Percentiles rank a stretch among this genome's conserved stretches.
Conservation (phyloP, 192 early-diverging fungal species). For the Spizellomyces sp. region DNA sequence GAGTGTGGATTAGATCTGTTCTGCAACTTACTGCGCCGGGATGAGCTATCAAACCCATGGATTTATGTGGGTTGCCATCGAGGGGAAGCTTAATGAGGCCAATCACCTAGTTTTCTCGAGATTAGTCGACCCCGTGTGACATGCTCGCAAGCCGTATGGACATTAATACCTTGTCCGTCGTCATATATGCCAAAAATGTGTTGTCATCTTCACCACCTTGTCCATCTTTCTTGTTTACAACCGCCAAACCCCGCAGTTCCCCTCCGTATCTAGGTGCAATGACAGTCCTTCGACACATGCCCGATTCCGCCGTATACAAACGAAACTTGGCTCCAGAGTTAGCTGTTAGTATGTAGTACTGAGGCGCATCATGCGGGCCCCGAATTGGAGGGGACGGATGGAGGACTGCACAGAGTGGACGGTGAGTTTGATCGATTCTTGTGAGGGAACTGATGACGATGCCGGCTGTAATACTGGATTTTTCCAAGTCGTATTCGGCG, state of each 20-base stretch:
- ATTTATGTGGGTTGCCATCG: constrained; percentile 59
- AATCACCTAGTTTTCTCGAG: constrained; percentile 36
- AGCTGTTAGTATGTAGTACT: constrained; percentile 47
- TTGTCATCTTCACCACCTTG: neutral
- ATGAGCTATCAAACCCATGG: constrained; percentile 59
- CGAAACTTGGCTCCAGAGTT: constrained; percentile 51
- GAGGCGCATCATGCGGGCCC: constrained; percentile 22
- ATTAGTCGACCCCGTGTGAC: too few relatives aligned
- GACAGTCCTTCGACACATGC: constrained; percentile 55
- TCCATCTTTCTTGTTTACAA: constrained; percentile 18
- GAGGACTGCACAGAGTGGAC: constrained; percentile 44
- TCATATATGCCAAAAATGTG: too few relatives aligned
- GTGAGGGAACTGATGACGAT: constrained; percentile 38
- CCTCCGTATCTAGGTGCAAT: constrained; percentile 61
- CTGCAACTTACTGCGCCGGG: constrained; percentile 45
- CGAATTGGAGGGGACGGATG: constrained; percentile 31
- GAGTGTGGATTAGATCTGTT: neutral
- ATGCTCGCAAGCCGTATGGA: too few relatives aligned
- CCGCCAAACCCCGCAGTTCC: constrained; percentile 6
- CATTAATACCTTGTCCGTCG: constrained; percentile 44
- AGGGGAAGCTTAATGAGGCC: constrained; percentile 60
- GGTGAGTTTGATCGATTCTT: constrained; percentile 51
- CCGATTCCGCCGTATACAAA: constrained; percentile 44
- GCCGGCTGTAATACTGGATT: constrained; percentile 41
- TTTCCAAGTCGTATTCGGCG: constrained; percentile 49